A percentile compares a stretch with the other conserved stretches of the same genome.
Evolutionary conservation across 495 filamentous ascomycete species (phyloP).

Genomic region (Evernia prunastri): DNA sequence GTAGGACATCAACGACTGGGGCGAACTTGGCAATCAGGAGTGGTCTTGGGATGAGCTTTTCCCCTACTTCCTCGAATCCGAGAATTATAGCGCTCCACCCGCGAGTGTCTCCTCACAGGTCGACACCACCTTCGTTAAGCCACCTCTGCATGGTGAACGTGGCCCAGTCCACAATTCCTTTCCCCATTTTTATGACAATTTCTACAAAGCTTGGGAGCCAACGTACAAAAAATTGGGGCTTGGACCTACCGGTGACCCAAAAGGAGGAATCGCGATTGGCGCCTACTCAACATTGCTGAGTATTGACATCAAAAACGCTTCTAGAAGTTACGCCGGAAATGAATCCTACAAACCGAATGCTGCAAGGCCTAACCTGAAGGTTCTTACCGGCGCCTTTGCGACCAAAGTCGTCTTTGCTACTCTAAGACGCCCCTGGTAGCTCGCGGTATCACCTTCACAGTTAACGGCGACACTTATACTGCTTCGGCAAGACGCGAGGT

Average conservation of each 20-base stretch:
- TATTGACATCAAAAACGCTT: conserved; percentile 38
- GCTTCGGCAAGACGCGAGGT: conserved; percentile 26
- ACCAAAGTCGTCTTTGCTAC: conserved; percentile 36
- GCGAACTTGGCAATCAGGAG: conserved; percentile 42
- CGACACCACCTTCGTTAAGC: conserved; percentile 22
- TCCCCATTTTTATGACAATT: conserved; percentile 25
- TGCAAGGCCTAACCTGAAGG: conserved; percentile 39
- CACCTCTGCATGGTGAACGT: conserved; percentile 17
- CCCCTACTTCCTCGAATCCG: conserved; percentile 35
- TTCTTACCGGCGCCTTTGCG: conserved; percentile 42
- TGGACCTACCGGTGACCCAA: conserved; percentile 34
- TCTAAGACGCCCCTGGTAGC: conserved; percentile 20
- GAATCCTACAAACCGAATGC: conserved; percentile 40
- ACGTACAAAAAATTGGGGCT: conserved; percentile 30
- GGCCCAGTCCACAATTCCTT: conserved; percentile 28
- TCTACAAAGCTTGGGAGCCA: conserved; percentile 26
- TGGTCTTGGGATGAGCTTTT: conserved; percentile 49
- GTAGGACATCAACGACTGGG: conserved; percentile 48
- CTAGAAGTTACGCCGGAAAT: conserved; percentile 46
- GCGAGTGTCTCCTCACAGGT: conserved; percentile 8
- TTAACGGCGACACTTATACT: conserved; percentile 24
- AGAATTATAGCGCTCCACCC: conserved; percentile 22
- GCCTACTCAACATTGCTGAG: conserved; percentile 35
- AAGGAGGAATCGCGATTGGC: conserved; percentile 37
- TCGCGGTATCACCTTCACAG: conserved; percentile 34